Evolutionary conservation across 2,329 filamentous ascomycete genomes (phyloP).

Genomic region (Alternaria alternata): DNA sequence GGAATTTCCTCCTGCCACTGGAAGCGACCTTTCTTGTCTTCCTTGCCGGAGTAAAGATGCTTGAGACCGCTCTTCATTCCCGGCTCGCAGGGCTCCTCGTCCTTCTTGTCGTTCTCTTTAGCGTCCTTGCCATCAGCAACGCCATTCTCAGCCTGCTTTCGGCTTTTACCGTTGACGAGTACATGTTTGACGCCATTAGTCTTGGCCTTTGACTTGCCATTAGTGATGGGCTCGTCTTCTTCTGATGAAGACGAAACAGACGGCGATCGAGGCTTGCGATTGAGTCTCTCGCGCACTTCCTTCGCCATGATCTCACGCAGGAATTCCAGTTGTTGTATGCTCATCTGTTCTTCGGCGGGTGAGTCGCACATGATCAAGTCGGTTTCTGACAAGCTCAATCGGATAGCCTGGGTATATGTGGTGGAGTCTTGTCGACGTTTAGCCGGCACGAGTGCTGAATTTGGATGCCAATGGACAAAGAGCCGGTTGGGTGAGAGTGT

Average conservation of each 20-base stretch:
- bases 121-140: not conserved
- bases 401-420: not conserved
- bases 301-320: not conserved
- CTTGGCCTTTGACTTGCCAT: not conserved
- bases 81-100: slow-evolving; percentile 29
- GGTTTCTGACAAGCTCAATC: not conserved
- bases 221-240: not conserved
- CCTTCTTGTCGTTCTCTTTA: slow-evolving; percentile 15
- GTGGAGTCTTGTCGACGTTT: not conserved
- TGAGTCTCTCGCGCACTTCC: not conserved
- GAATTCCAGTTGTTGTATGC: not conserved
- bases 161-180: slow-evolving; percentile 20
- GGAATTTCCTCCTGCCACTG: slow-evolving; percentile 49
- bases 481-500: not conserved
- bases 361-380: slow-evolving; percentile 9
- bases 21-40: slow-evolving; percentile 46
- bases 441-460: not conserved
- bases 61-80: slow-evolving; percentile 55
- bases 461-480: not conserved
- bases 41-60: slow-evolving; percentile 60
- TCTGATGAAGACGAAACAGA: slow-evolving; percentile 13
- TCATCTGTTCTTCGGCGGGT: slow-evolving; percentile 1
- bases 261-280: not conserved
- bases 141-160: not conserved
- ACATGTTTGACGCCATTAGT: slow-evolving; percentile 23